phyloP scores from a whole-genome alignment of 2,329 filamentous ascomycete genomes.

The Elsinoe arachidis region DNA sequence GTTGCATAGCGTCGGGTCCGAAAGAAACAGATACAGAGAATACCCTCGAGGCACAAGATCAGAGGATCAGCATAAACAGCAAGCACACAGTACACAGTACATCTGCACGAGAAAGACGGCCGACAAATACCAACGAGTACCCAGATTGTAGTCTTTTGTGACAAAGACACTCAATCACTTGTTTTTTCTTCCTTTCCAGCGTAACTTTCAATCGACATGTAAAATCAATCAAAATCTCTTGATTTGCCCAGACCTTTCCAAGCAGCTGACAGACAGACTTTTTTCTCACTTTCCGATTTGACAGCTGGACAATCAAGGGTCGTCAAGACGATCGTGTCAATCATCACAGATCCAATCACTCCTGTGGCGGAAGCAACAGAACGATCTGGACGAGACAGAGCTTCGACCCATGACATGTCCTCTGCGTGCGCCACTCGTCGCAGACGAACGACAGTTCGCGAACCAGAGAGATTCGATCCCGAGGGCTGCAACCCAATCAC shows the following conservation, averaged over 20 bases:
- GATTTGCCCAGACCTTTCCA: not conserved
- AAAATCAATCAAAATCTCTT: not conserved
- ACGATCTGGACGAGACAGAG: no score
- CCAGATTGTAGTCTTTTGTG: not conserved
- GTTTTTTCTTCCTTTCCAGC: not conserved
- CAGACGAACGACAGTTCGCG: no score
- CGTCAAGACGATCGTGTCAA: no score
- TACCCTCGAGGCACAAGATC: not conserved
- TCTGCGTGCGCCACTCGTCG: no score
- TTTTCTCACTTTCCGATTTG: no score
- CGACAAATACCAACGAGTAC: not conserved
- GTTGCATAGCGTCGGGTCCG: slow-evolving; percentile 3
- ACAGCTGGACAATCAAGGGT: no score
- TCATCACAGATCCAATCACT: no score
- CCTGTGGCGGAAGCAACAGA: no score
- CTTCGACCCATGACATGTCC: no score
- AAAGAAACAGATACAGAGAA: not conserved
- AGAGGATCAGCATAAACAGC: not conserved
- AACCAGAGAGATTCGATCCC: no score
- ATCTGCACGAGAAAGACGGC: slow-evolving; percentile 1
- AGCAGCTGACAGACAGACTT: not conserved
- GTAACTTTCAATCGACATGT: not conserved
- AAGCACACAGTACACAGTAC: not conserved
- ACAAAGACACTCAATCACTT: not conserved
- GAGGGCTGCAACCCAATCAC: no score